phyloP scores from a whole-genome alignment of 2,329 filamentous ascomycete genomes.

The Sporothrix sp. region DNA sequence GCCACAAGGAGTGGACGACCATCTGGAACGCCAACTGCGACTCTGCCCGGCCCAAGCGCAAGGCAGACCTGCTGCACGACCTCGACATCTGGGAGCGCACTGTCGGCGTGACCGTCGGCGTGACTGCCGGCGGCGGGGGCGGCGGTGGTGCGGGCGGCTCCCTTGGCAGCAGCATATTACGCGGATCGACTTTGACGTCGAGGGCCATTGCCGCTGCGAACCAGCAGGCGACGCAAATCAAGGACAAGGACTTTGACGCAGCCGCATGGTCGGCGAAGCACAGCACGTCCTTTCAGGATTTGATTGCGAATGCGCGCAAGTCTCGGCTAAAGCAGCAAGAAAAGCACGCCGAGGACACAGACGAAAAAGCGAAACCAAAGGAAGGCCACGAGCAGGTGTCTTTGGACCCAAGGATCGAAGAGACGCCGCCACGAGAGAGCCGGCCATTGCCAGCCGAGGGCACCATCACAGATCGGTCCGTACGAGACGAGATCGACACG shows the following conservation, averaged over 20 bases:
- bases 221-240: constrained; percentile 44
- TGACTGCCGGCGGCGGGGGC: constrained; percentile 26
- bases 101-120: constrained; percentile 67
- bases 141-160: constrained; percentile 24
- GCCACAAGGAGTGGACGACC: constrained; percentile 90
- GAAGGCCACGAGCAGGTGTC: neutral
- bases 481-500: neutral
- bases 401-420: neutral
- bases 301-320: constrained; percentile 67
- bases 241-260: constrained; percentile 82
- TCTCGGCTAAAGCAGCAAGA: constrained; percentile 34
- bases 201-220: constrained; percentile 16
- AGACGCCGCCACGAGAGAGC: constrained; percentile 4
- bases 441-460: neutral
- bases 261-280: constrained; percentile 65
- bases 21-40: constrained; percentile 98
- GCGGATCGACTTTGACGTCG: constrained; percentile 12
- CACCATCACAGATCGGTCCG: too few relatives aligned
- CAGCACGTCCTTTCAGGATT: constrained; percentile 61
- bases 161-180: neutral
- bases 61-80: constrained; percentile 64
- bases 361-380: neutral
- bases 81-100: constrained; percentile 81
- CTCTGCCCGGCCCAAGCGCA: constrained; percentile 60
- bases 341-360: constrained; percentile 21